A percentile compares a stretch with the other conserved stretches of the same genome.
Evolutionary conservation across 169 alveolate genomes (phyloP).

Genomic region (Eimeria nieschulzi): DNA sequence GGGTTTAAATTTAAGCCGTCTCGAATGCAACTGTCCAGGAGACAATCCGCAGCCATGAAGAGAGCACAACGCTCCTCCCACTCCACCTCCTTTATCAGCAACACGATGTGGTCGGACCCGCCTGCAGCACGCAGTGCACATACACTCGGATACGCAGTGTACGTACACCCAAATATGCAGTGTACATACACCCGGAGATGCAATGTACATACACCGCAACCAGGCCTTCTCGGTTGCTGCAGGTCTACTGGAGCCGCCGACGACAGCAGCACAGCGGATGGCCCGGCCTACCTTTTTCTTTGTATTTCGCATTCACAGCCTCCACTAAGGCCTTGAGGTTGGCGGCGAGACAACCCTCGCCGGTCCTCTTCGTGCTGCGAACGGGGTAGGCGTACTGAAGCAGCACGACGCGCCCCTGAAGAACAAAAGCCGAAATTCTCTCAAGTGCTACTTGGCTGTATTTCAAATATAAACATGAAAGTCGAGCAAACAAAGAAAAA

Average conservation of each 20-base stretch:
- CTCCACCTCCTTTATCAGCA: constrained; percentile 35
- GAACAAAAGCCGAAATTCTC: not conserved
- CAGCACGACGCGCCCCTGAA: constrained; percentile 50
- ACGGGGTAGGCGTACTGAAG: constrained; percentile 75
- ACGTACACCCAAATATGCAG: too few species aligned
- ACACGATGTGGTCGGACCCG: constrained; percentile 39
- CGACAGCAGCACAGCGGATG: too few species aligned
- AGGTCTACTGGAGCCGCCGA: too few species aligned
- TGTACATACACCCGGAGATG: too few species aligned
- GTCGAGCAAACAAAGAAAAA: not conserved
- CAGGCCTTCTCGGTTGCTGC: too few species aligned
- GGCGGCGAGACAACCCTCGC: not conserved
- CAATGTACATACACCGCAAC: too few species aligned
- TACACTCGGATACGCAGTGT: too few species aligned
- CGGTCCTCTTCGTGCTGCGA: constrained; percentile 13
- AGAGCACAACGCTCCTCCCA: constrained; percentile 78
- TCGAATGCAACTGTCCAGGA: constrained; percentile 85
- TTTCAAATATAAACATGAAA: too few species aligned
- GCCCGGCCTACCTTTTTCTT: not conserved
- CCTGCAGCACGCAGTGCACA: too few species aligned
- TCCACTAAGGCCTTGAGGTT: constrained; percentile 3
- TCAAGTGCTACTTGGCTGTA: too few species aligned
- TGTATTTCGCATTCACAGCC: constrained; percentile 31
- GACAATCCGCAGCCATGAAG: constrained; percentile 84
- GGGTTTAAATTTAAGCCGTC: constrained; percentile 85